These are phyloP conservation scores for Letharia lupina DNA, from an alignment of 495 filamentous ascomycete genomes.

Conservation along the genomic window DNA sequence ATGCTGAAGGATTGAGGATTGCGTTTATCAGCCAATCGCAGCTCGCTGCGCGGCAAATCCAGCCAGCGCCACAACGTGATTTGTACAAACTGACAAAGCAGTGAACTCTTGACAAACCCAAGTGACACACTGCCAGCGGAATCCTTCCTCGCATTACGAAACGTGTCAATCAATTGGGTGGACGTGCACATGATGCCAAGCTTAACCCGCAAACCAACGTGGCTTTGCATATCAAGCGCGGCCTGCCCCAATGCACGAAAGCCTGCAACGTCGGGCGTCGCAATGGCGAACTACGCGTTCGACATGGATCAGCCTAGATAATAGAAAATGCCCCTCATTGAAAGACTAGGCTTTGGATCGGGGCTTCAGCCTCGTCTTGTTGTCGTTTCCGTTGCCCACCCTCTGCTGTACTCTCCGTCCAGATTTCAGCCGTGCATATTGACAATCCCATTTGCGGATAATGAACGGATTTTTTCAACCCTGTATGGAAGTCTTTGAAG, in stretches of 20 bases:
- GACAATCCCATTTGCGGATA: not conserved
- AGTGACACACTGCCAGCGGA: not conserved
- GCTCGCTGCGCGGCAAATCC: not conserved
- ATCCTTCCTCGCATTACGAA: not conserved
- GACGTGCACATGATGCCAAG: not conserved
- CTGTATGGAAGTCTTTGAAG: not conserved
- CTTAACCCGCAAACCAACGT: not conserved
- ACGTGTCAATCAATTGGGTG: not conserved
- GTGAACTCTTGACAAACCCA: not conserved
- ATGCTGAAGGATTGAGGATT: not conserved
- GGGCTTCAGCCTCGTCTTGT: not conserved
- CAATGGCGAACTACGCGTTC: not conserved
- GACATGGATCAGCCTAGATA: not conserved
- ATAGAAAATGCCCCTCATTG: not conserved
- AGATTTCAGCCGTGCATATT: not conserved
- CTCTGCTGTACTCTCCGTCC: not conserved
- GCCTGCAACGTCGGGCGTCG: not conserved
- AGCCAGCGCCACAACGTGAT: not conserved
- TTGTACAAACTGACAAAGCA: not conserved
- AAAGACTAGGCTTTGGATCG: not conserved
- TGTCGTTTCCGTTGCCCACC: not conserved
- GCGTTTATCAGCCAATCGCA: not conserved
- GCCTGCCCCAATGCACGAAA: not conserved
- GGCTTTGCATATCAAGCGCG: not conserved
- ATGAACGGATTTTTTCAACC: not conserved